Conservation (phyloP, 345 rosid species). For the Chamaenerion angustifolium region DNA sequence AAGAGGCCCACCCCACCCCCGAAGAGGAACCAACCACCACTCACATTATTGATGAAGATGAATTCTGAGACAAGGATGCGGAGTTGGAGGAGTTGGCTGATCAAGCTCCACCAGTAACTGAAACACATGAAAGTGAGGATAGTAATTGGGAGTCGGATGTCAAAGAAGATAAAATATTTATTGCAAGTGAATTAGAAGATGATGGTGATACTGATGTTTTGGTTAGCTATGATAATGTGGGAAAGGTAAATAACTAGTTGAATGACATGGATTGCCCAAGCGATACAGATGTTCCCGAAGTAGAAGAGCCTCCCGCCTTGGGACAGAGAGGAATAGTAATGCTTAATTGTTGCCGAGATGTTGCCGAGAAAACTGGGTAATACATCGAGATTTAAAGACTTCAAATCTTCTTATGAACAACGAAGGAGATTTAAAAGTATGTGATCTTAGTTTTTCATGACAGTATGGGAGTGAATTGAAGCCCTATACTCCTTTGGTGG, state of each 20-base stretch:
- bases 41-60: no score
- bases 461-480: conserved; percentile 76
- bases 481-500: conserved; percentile 68
- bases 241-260: conserved; percentile 10
- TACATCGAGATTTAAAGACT: conserved; percentile 85
- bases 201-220: conserved; percentile 15
- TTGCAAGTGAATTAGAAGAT: conserved; percentile 15
- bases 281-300: conserved; percentile 1
- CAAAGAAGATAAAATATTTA: no score
- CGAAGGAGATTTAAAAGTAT: conserved; percentile 59
- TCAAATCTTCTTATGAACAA: conserved; percentile 77
- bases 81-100: no score
- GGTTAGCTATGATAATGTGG: conserved; percentile 11
- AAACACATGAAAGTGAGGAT: no score
- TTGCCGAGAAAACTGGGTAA: conserved; percentile 74
- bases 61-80: no score
- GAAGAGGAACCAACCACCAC: no score
- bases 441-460: conserved; percentile 83
- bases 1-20: no score
- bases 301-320: conserved; percentile 18
- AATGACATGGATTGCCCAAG: conserved; percentile 2
- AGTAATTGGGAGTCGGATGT: no score
- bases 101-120: no score
- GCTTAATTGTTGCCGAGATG: conserved; percentile 56
- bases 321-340: conserved; percentile 28